phyloP scores from a whole-genome alignment of 208 protist genomes.

The Wallacemonas sp. region DNA sequence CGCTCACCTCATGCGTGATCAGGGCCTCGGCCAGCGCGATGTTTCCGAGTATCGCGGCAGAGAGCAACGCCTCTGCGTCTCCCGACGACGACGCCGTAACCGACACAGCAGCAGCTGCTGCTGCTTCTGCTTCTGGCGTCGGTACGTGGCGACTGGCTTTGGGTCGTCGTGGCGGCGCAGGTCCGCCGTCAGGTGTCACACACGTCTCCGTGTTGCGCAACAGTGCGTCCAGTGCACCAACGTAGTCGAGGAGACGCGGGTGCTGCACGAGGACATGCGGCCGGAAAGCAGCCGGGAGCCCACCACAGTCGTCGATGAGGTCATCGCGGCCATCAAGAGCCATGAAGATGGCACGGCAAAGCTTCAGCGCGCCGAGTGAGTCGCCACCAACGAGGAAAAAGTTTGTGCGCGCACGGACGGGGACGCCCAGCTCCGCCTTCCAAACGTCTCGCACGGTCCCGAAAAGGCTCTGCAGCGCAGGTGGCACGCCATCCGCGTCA shows the following conservation, averaged over 20 bases:
- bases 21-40: constrained; percentile 29
- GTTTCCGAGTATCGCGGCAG: constrained; percentile 31
- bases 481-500: neutral
- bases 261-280: constrained; percentile 50
- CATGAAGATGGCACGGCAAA: constrained; percentile 48
- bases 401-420: constrained; percentile 36
- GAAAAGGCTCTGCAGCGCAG: constrained; percentile 14
- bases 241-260: constrained; percentile 42
- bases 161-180: too few species aligned
- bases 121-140: neutral
- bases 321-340: constrained; percentile 33
- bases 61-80: constrained; percentile 19
- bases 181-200: neutral
- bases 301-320: constrained; percentile 49
- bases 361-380: constrained; percentile 64
- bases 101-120: neutral
- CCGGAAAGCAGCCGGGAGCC: constrained; percentile 43
- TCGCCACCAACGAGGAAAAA: constrained; percentile 59
- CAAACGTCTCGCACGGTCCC: constrained; percentile 25
- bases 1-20: constrained; percentile 22
- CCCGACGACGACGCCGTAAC: too few species aligned
- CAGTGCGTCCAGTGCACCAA: constrained; percentile 19
- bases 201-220: neutral
- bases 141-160: too few species aligned
- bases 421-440: constrained; percentile 28